Conservation (phyloP, 495 filamentous ascomycete species). For the Aspergillus mulundensis region DNA sequence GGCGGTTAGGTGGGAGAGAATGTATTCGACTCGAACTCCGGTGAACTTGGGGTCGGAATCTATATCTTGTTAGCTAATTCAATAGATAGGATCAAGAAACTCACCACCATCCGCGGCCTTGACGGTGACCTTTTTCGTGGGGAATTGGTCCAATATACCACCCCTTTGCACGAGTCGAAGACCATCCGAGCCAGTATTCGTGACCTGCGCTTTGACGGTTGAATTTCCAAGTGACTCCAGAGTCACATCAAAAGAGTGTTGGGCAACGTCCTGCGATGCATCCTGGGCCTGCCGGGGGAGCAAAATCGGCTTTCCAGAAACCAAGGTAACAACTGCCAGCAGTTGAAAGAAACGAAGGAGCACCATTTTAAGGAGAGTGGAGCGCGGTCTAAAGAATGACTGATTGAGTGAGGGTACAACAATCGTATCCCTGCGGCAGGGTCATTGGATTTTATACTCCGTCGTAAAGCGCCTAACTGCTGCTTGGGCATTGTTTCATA, state of each 20-base stretch:
- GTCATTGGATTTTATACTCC: slow-evolving; percentile 1
- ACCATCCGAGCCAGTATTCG: slow-evolving; percentile 9
- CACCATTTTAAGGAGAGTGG: slow-evolving; percentile 14
- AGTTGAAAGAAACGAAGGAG: slow-evolving; percentile 14
- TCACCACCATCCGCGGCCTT: slow-evolving; percentile 7
- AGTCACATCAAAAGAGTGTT: slow-evolving; percentile 9
- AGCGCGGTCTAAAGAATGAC: background rate
- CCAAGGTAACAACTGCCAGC: slow-evolving; percentile 17
- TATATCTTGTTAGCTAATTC: background rate
- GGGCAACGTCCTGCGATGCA: slow-evolving; percentile 14
- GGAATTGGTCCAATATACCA: slow-evolving; percentile 13
- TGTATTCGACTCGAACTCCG: slow-evolving; percentile 13
- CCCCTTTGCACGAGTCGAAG: slow-evolving; percentile 16
- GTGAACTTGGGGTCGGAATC: slow-evolving; percentile 11
- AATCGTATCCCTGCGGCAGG: background rate
- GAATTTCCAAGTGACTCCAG: slow-evolving; percentile 17
- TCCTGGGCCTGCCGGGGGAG: slow-evolving; percentile 14
- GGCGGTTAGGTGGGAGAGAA: slow-evolving; percentile 10
- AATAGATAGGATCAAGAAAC: background rate
- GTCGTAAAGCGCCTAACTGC: background rate
- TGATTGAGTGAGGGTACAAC: background rate
- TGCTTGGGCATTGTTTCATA: background rate
- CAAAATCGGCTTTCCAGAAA: slow-evolving; percentile 22
- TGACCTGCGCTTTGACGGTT: slow-evolving; percentile 14
- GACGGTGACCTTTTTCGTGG: slow-evolving; percentile 17